phyloP scores from a whole-genome alignment of 495 filamentous ascomycete genomes.

The Podospora pseudoanserina region DNA sequence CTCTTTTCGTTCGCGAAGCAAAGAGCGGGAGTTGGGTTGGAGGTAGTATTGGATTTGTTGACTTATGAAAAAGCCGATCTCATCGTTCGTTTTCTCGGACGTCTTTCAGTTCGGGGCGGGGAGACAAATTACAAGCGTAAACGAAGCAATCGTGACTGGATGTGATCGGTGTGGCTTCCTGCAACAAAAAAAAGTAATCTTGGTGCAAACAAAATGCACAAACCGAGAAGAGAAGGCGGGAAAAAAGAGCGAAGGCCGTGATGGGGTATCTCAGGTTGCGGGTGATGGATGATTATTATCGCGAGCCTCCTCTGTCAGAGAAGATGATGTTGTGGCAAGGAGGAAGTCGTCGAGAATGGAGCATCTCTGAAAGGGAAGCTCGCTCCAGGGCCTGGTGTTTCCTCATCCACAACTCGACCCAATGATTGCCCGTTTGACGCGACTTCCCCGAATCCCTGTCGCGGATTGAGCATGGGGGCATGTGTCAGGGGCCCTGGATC shows the following conservation, averaged over 20 bases:
- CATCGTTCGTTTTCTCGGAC: constrained; percentile 3
- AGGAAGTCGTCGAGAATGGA: not conserved
- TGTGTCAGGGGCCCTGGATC: constrained; percentile 18
- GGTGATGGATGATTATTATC: not conserved
- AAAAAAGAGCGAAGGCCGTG: not conserved
- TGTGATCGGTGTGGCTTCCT: not conserved
- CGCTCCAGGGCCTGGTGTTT: not conserved
- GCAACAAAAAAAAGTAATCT: not conserved
- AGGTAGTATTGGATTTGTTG: not conserved
- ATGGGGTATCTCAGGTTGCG: constrained; percentile 2
- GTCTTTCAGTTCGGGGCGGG: not conserved
- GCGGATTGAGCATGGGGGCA: constrained; percentile 10
- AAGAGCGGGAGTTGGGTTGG: not conserved
- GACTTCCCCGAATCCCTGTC: constrained; percentile 21
- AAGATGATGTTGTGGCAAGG: not conserved
- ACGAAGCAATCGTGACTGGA: not conserved
- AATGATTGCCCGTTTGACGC: constrained; percentile 12
- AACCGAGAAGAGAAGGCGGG: constrained; percentile 6
- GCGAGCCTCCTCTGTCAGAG: constrained; percentile 12
- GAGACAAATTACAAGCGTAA: not conserved
- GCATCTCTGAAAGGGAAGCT: constrained; percentile 3
- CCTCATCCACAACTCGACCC: not conserved
- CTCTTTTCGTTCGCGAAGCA: not conserved
- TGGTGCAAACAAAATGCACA: not conserved
- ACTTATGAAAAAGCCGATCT: not conserved